phyloP scores from a whole-genome alignment of 352 stramenopile genomes.

The Chrysophaeum taylorii region DNA sequence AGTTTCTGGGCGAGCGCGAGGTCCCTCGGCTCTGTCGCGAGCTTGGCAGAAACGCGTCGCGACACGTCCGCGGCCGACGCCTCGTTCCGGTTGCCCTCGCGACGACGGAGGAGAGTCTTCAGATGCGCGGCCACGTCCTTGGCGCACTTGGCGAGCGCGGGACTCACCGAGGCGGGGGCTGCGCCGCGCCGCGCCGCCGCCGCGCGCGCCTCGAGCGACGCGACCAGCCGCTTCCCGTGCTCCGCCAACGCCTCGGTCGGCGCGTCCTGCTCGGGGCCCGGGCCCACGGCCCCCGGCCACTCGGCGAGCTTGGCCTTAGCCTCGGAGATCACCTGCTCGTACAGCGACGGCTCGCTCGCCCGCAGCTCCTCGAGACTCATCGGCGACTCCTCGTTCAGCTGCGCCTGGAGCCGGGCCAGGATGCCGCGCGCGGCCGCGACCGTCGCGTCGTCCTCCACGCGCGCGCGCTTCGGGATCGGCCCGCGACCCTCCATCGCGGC shows the following conservation, averaged over 20 bases:
- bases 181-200: not conserved
- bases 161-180: not conserved
- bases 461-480: not conserved
- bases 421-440: not conserved
- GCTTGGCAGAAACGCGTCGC: no score
- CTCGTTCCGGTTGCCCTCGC: no score
- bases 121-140: not conserved
- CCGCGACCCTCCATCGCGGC: not conserved
- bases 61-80: no score
- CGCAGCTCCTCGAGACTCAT: constrained; percentile 13
- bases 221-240: not conserved
- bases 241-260: not conserved
- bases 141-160: not conserved
- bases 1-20: no score
- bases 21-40: no score
- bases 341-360: not conserved
- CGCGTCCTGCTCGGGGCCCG: not conserved
- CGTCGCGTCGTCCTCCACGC: not conserved
- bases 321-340: not conserved
- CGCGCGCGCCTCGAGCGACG: not conserved
- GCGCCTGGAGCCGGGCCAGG: not conserved
- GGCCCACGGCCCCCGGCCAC: not conserved
- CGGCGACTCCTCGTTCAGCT: not conserved
- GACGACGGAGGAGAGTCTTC: not conserved
- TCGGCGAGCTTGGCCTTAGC: not conserved